phyloP scores from a whole-genome alignment of 352 stramenopile species.

The Phytopythium boreale region DNA sequence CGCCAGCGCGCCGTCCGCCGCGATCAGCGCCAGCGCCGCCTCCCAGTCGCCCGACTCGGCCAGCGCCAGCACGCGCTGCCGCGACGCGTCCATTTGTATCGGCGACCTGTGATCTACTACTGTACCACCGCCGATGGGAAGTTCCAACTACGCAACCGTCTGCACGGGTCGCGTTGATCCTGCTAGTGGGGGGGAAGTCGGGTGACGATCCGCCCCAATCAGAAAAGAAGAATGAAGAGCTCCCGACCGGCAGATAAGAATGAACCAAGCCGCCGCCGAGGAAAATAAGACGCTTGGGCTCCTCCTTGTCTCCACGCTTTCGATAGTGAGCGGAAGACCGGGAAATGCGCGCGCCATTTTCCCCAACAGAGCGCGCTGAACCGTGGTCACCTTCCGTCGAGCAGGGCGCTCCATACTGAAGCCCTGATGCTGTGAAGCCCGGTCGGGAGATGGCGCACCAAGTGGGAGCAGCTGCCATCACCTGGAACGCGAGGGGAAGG shows the following conservation, averaged over 20 bases:
- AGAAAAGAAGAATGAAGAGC: no score
- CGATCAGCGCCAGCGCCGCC: conserved; percentile 45
- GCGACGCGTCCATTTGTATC: conserved; percentile 31
- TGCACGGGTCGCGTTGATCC: no score
- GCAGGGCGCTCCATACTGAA: neutral
- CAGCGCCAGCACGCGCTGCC: conserved; percentile 47
- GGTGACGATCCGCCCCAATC: no score
- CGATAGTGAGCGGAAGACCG: neutral
- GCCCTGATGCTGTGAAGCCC: no score
- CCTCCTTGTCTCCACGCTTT: neutral
- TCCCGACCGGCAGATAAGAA: no score
- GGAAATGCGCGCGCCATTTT: neutral
- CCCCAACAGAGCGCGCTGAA: neutral
- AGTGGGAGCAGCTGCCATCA: neutral
- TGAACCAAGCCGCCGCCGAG: no score
- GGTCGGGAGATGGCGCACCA: no score
- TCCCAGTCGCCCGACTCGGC: conserved; percentile 70
- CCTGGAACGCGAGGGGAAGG: neutral
- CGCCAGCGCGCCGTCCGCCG: conserved; percentile 30
- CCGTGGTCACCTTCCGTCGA: neutral
- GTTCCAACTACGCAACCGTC: no score
- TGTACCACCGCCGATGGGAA: neutral
- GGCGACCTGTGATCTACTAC: no score
- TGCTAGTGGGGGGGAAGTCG: no score
- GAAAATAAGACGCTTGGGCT: neutral